Evolutionary conservation across 768 basidiomycete genomes (phyloP), one percentile per base, ranked within the genome.

Genomic region (Butyriboletus loyo): DNA sequence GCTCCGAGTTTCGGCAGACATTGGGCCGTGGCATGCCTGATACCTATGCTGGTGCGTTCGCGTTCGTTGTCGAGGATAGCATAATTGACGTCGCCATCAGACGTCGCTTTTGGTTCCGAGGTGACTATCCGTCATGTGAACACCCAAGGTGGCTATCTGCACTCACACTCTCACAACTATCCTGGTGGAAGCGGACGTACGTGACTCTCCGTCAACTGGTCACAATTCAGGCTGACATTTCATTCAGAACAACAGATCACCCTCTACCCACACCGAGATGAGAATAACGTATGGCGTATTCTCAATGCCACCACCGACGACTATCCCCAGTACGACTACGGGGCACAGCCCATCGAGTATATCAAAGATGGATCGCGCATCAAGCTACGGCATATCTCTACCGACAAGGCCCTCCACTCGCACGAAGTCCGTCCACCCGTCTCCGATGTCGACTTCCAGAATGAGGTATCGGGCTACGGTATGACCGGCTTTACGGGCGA

Each of bases 71-170:
- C 30, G 1, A 7, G 30, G 21, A 30, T n/a, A 10, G 19, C 21
- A 7, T 10, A 7, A 14, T 13, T 57, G 48, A 66, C 31, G 5
- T 31, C 8, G 25, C 38, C 17, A 7, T 21, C 58, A 87, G 97
- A 99, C 65, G 79, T 98, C 43, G 88, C 84, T 15, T 52, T 95
- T 57, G 96, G 94, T 25, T 97, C 94, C 0, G 74, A 77, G 38
- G 74, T 99, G 35, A 77, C 88, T 2, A 78, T 99, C 34, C 87
- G 94, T 44, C 97, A 98, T 66, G 72, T 94, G 41, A 93, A 98
- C 66, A 99, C 97, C 0, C 96, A 99, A 71, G 97, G 97, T 25
- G 97, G 97, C n/a, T 99, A 98, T 67, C 75, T 99, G 13, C 97
- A 99, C 69, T 98, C 97, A 1, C 97, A 99, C 71, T 53, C 81